Conservation (phyloP, 306 rosid species). For the Citrullus amarus region DNA sequence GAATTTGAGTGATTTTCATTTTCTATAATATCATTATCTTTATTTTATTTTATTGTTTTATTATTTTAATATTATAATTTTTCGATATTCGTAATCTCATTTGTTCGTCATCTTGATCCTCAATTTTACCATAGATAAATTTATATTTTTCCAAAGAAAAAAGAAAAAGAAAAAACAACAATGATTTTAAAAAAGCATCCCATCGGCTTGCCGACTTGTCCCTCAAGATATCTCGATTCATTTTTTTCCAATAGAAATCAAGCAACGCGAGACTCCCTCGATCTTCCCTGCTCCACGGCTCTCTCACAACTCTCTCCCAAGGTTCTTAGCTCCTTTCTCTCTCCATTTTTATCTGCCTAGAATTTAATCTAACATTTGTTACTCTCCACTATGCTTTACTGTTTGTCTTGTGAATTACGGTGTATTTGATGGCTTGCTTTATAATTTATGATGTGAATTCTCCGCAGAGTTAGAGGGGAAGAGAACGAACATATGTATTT, state of each 20-base stretch:
- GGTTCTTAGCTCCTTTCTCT: not conserved
- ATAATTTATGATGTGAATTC: not conserved
- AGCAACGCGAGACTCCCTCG: not conserved
- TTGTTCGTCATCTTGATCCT: too few relatives aligned
- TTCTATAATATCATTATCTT: too few relatives aligned
- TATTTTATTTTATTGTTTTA: too few relatives aligned
- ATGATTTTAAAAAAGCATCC: not conserved
- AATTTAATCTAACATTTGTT: not conserved
- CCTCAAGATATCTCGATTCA: not conserved
- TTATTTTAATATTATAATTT: too few relatives aligned
- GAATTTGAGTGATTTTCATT: too few relatives aligned
- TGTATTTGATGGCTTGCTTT: not conserved
- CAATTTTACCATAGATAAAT: too few relatives aligned
- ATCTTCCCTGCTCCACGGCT: not conserved
- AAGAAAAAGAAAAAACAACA: not conserved
- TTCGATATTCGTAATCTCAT: too few relatives aligned
- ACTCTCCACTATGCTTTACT: not conserved
- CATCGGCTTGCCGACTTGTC: not conserved
- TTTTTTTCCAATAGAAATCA: not conserved
- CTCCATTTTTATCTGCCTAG: not conserved
- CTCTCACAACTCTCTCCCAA: not conserved
- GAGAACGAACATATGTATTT: not conserved
- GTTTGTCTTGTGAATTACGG: not conserved
- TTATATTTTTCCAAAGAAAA: too few relatives aligned
- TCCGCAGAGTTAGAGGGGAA: not conserved